A percentile compares a stretch with the other conserved stretches of the same genome.
phyloP scores from a whole-genome alignment of 1,284 basidiomycete genomes.

The Melampsora abietis-canadensis region DNA sequence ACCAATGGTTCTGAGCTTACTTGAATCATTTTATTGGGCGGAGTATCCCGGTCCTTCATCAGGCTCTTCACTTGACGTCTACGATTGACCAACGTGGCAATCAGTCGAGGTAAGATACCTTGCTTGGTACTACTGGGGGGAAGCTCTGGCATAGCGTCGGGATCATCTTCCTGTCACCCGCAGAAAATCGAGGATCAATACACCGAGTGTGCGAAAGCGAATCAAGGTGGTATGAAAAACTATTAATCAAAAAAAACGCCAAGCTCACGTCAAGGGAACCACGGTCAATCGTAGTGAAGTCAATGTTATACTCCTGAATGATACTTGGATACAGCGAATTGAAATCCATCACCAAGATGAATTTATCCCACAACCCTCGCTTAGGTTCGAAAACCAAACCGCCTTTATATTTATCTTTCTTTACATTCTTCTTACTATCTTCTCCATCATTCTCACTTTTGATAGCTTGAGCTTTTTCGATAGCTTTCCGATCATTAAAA shows the following conservation, averaged over 20 bases:
- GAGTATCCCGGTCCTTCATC: constrained; percentile 84
- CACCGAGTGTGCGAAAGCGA: constrained; percentile 36
- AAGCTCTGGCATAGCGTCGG: constrained; percentile 84
- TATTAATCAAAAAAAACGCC: constrained; percentile 45
- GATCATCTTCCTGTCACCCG: constrained; percentile 62
- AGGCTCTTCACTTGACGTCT: constrained; percentile 86
- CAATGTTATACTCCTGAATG: constrained; percentile 99
- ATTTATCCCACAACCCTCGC: constrained; percentile 92
- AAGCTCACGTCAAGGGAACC: constrained; percentile 63
- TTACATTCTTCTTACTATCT: constrained; percentile 63
- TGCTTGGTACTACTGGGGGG: constrained; percentile 70
- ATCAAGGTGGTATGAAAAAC: constrained; percentile 10
- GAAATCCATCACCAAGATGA: constrained; percentile 99
- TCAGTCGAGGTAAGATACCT: constrained; percentile 90
- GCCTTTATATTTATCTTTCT: constrained; percentile 95
- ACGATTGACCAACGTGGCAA: constrained; percentile 86
- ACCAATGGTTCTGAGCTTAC: constrained; percentile 56
- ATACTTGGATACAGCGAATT: constrained; percentile 98
- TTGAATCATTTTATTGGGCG: constrained; percentile 76
- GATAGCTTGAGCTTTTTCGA: constrained; percentile 66
- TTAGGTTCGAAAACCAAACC: constrained; percentile 97
- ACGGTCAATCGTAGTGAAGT: constrained; percentile 91
- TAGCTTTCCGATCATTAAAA: constrained; percentile 60
- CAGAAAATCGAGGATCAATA: constrained; percentile 35
- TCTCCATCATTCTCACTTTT: constrained; percentile 57